Evolutionary conservation across 2,329 filamentous ascomycete species (phyloP).

Genomic region (Endoconidiophora laricicola): DNA sequence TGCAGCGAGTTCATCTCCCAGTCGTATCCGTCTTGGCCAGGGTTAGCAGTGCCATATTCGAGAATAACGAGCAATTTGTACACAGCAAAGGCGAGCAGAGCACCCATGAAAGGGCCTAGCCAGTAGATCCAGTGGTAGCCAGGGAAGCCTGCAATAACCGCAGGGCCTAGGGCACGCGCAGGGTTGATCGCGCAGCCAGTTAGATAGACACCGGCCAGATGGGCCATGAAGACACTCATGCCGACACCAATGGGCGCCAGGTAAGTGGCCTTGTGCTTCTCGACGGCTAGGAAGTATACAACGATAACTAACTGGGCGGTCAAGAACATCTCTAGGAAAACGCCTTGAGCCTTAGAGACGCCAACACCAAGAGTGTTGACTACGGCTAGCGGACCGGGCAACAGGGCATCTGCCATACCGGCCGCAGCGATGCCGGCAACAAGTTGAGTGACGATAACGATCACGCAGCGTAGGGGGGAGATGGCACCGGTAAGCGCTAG

Average conservation of each 20-base stretch:
- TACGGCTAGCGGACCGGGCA: conserved; percentile 40
- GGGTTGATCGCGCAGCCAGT: conserved; percentile 35
- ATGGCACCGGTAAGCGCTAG: conserved; percentile 43
- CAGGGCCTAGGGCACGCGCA: conserved; percentile 33
- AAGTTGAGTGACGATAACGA: conserved; percentile 40
- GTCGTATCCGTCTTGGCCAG: conserved; percentile 29
- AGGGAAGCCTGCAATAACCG: conserved; percentile 26
- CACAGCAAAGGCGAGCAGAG: conserved; percentile 30
- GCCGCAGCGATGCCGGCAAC: conserved; percentile 42
- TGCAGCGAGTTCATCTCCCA: conserved; percentile 15
- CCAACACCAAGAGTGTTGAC: conserved; percentile 37
- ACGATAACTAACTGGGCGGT: conserved; percentile 47
- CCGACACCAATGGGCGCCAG: conserved; percentile 59
- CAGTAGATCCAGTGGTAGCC: conserved; percentile 39
- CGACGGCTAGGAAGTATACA: conserved; percentile 52
- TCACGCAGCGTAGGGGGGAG: conserved; percentile 30
- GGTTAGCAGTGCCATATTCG: conserved; percentile 34
- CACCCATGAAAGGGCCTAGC: conserved; percentile 34
- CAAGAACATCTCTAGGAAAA: conserved; percentile 52
- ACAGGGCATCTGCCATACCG: conserved; percentile 37
- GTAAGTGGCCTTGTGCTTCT: conserved; percentile 58
- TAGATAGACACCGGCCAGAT: conserved; percentile 29
- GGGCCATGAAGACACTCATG: conserved; percentile 47
- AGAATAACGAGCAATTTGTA: conserved; percentile 35
- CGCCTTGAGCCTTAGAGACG: conserved; percentile 36